Evolutionary conservation across 176 grass and related monocot genomes (phyloP), one percentile per base, ranked within the genome.

Genomic region (Guadua angustifolia): DNA sequence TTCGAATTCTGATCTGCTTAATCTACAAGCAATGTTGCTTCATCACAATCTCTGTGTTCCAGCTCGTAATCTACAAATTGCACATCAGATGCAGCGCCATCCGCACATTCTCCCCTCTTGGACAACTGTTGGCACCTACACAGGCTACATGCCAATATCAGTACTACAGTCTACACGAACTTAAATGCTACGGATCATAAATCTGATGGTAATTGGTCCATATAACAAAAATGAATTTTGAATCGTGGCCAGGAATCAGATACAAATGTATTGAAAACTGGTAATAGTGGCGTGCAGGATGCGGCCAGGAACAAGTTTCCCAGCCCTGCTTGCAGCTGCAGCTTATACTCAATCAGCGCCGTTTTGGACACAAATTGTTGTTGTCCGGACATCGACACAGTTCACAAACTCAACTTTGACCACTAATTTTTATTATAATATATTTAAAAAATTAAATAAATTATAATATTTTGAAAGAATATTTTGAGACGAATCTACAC

Each of bases 61-160:
- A 63, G 52, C 32, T 76, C 62, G 38, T 55, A 88, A 75, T 79
- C 49, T 64, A 66, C 52, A 26, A 79, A 26, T 13, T 61, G 56
- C n/a, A 59, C 38, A 46, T 58, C 62, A 82, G 15, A 57, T 47
- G 26, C 18, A 15, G 32, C 16, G 56, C 25, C 63, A 52, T 33
- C n/a, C 6, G 10, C 50, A 19, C 25, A 53, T 71, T n/a, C 7
- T 21, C 11, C 19, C 11, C 64, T 66, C 61, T 69, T 82, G 8
- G 33, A 53, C 68, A 71, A n/a, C 17, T 73, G 57, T 66, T 11
- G 10, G 59, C 46, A 75, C 52, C 61, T 53, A 55, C 77, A 77
- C 9, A 62, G 47, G 40, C 19, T 25, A 49, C 6, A 52, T 15
- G 36, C 11, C 22, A 62, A 14, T 85, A 43, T 49, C 36, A 79